Conservation (phyloP, 768 basidiomycete species). For the Pleurotus eryngii region DNA sequence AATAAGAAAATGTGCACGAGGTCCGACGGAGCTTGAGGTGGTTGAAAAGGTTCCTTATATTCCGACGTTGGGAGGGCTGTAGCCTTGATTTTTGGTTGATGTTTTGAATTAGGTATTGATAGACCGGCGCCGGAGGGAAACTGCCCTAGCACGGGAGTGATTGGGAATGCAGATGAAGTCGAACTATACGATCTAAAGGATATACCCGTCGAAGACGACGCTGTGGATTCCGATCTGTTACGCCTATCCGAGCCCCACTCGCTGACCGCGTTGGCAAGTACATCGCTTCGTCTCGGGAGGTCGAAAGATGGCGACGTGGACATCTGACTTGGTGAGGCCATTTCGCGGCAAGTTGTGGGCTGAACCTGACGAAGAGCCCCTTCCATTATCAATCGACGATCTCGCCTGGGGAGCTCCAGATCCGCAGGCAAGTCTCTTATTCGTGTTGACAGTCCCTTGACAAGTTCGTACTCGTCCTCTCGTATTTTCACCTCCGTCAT, state of each 20-base stretch:
- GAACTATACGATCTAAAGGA: constrained; percentile 20
- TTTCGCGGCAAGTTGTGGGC: constrained; percentile 15
- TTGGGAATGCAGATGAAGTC: constrained; percentile 16
- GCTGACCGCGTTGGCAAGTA: constrained; percentile 38
- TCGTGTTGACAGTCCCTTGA: constrained; percentile 56
- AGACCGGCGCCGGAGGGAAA: constrained; percentile 13
- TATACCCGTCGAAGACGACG: constrained; percentile 23
- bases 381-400: constrained; percentile 70
- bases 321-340: neutral
- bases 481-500: constrained; percentile 83
- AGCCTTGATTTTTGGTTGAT: neutral
- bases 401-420: constrained; percentile 59
- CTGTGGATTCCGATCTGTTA: constrained; percentile 36
- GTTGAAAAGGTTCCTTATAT: neutral
- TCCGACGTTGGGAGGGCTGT: constrained; percentile 2
- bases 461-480: constrained; percentile 81
- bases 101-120: neutral
- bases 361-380: constrained; percentile 53
- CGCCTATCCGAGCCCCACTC: constrained; percentile 37
- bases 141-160: constrained; percentile 13
- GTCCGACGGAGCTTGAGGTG: neutral
- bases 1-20: constrained; percentile 49
- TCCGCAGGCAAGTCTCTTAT: constrained; percentile 58
- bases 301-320: neutral
- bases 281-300: constrained; percentile 22